These are phyloP conservation scores for Zopfochytrium polystomum DNA, from an alignment of 371 early-diverging fungal genomes.

Conservation along the genomic window DNA sequence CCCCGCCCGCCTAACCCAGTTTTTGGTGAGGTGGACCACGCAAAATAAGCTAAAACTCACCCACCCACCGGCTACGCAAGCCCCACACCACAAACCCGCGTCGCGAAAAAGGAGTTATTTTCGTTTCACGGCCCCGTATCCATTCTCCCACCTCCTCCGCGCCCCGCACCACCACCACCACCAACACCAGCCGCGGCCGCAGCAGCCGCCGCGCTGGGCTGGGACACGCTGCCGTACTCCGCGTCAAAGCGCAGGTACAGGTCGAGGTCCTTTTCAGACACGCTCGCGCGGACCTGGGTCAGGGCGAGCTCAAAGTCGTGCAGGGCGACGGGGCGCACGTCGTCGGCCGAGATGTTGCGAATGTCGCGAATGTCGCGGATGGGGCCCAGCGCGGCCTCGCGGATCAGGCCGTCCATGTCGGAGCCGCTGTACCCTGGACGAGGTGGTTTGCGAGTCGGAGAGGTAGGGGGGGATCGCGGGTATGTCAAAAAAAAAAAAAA, in stretches of 20 bases:
- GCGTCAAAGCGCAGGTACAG: constrained; percentile 63
- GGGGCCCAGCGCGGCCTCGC: constrained; percentile 73
- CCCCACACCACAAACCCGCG: no score
- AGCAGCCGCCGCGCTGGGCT: no score
- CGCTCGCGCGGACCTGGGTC: constrained; percentile 81
- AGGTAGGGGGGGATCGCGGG: no score
- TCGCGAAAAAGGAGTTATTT: no score
- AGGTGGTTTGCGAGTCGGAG: constrained; percentile 21
- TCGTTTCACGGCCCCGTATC: no score
- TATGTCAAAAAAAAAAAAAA: background rate
- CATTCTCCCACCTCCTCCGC: no score
- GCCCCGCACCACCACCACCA: no score
- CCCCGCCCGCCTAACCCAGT: no score
- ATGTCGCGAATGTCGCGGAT: constrained; percentile 64
- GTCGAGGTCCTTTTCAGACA: constrained; percentile 75
- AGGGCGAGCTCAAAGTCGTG: constrained; percentile 76
- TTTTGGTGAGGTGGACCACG: no score
- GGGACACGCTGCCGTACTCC: constrained; percentile 39
- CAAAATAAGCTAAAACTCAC: no score
- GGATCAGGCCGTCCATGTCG: constrained; percentile 88
- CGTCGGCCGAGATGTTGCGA: constrained; percentile 44
- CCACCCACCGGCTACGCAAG: no score
- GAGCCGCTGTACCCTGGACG: constrained; percentile 84
- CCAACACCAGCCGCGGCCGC: no score
- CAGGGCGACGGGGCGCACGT: constrained; percentile 68